Evolutionary conservation across 305 asterid species (phyloP), one percentile per base, ranked within the genome.

Genomic region (Ajuga reptans): DNA sequence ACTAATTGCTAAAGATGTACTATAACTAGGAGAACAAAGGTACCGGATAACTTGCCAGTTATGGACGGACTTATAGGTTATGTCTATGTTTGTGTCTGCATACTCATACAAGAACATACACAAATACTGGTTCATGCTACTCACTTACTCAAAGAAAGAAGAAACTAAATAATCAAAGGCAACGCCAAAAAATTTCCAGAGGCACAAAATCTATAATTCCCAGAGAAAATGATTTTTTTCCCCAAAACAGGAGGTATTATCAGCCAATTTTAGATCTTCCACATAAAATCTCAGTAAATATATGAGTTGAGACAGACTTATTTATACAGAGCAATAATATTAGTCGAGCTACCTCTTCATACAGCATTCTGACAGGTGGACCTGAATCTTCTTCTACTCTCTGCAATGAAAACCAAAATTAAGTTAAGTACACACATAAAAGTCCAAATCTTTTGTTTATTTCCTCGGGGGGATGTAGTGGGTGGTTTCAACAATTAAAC

Each of bases 321-420:
- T 31, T 63, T 49, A 41, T 39, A 57, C 66, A 42, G 68, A 68
- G 16, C 6, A 27, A 10, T 15, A 1, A 41, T 50, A 17, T 55
- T 31, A 52, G 65, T 57, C 16, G 52, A 71, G 69, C 15, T 80
- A 88, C 97, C 97, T 90, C 95, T 63, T 91, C 91, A 59, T 88
- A 88, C 70, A 90, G 71, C 73, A 79, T 85, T 83, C 90, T 76
- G 81, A 85, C 84, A 62, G 83, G 88, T 52, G 89, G 90, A 77
- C 90, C 92, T 46, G 90, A 86, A 80, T 88, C 89, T 77, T 85
- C 91, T 65, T 90, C 94, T 62, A 77, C 71, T 67, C 86, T 88
- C 97, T 90, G 83, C 43, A 81, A 75, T 37, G 46, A 68, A 55
- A 63, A 57, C 9, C 66, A 59, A 66, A 42, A 29, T 16, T 31